Evolutionary conservation across 441 rosid species (phyloP).

Genomic region (Euphorbia corollata): DNA sequence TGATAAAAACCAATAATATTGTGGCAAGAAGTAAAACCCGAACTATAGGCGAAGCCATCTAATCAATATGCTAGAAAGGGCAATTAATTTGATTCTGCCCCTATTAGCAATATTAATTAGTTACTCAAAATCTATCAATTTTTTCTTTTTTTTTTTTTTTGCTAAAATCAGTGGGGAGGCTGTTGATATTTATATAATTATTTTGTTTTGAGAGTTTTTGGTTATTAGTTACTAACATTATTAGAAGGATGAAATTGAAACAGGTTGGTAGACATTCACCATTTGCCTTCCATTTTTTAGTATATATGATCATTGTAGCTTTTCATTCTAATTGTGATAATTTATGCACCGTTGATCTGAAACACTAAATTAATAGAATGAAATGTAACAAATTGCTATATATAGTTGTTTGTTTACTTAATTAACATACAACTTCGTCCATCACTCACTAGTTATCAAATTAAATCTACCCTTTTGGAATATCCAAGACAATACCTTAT

Average conservation of each 20-base stretch:
- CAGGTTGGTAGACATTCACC: no score
- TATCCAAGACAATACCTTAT: no score
- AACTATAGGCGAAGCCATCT: slow-evolving; percentile 27
- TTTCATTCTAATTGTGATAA: neutral
- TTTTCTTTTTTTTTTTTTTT: neutral
- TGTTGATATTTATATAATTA: neutral
- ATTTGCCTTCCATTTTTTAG: slow-evolving; percentile 4
- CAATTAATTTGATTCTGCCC: neutral
- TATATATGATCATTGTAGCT: neutral
- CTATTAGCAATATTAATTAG: neutral
- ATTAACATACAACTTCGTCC: no score
- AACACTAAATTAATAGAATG: no score
- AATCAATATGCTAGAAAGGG: slow-evolving; percentile 1
- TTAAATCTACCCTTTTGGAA: no score
- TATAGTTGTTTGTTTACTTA: no score
- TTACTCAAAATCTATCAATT: neutral
- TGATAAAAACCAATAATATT: slow-evolving; percentile 16
- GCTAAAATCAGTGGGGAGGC: neutral
- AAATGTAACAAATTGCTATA: no score
- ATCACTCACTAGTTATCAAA: no score
- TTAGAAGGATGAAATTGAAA: no score
- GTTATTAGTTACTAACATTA: neutral
- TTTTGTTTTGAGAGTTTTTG: neutral
- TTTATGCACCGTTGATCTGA: no score
- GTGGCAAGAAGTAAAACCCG: slow-evolving; percentile 12